phyloP scores from a whole-genome alignment of 1,284 basidiomycete genomes.

The Meira miltonrushii region DNA sequence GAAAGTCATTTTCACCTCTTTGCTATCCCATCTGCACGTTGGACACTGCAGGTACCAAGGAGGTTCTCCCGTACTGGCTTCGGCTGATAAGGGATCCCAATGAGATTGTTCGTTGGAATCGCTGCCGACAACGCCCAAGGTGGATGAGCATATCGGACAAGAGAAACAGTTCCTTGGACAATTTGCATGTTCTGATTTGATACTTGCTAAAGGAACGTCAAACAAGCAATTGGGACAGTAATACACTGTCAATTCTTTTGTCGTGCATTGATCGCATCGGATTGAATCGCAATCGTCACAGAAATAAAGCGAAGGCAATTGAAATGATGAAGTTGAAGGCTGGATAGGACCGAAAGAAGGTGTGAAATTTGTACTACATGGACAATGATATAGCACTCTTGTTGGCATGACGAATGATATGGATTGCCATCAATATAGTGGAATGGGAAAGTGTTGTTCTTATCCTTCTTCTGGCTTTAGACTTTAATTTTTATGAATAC shows the following conservation, averaged over 20 bases:
- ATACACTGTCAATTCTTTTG: conserved; percentile 87
- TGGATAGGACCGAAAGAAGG: neutral
- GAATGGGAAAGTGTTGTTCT: no score
- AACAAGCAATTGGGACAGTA: conserved; percentile 99
- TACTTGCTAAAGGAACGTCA: conserved; percentile 92
- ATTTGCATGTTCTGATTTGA: conserved; percentile 91
- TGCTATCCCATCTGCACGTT: conserved; percentile 90
- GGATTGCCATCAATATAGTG: no score
- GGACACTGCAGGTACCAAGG: conserved; percentile 88
- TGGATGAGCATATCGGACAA: conserved; percentile 86
- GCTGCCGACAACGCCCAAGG: conserved; percentile 77
- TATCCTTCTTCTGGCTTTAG: no score
- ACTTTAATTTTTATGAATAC: no score
- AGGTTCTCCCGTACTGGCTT: conserved; percentile 63
- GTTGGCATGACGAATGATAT: conserved; percentile 1
- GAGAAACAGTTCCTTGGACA: conserved; percentile 96
- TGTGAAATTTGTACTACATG: conserved; percentile 4
- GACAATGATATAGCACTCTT: conserved; percentile 11
- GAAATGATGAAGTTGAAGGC: conserved; percentile 56
- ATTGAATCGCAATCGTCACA: conserved; percentile 97
- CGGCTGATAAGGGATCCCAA: conserved; percentile 55
- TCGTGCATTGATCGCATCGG: conserved; percentile 84
- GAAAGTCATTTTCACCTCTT: conserved; percentile 80
- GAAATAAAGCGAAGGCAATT: conserved; percentile 81
- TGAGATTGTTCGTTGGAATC: conserved; percentile 81